phyloP scores from a whole-genome alignment of 441 rosid genomes.

The Aleurites moluccanus region DNA sequence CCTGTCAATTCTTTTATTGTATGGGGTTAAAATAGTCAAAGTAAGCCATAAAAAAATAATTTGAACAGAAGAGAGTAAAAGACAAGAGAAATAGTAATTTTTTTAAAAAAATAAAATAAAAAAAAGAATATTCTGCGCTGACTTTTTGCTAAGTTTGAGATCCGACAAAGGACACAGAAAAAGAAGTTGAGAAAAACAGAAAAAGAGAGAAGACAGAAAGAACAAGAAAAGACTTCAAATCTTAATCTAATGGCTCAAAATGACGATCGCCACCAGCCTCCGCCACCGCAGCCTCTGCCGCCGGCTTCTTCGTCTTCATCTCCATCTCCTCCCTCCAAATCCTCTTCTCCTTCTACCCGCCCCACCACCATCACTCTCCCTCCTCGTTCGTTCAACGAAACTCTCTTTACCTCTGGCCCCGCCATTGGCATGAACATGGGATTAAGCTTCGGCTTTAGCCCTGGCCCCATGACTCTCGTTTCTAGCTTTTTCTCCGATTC shows the following conservation, averaged over 20 bases:
- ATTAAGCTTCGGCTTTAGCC: slow-evolving; percentile 58
- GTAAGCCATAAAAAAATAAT: too few species aligned
- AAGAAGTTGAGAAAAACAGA: not conserved
- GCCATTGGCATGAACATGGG: not conserved
- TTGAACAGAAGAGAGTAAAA: too few species aligned
- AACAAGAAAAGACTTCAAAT: not conserved
- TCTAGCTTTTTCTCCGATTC: slow-evolving; percentile 68
- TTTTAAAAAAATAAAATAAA: too few species aligned
- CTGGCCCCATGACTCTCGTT: slow-evolving; percentile 93
- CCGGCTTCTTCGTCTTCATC: slow-evolving; percentile 29
- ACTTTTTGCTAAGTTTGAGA: slow-evolving; percentile 23
- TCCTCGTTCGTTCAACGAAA: slow-evolving; percentile 55
- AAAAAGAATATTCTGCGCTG: too few species aligned
- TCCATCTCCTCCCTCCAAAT: slow-evolving; percentile 22
- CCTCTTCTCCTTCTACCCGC: slow-evolving; percentile 37
- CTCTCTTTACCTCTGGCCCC: slow-evolving; percentile 41
- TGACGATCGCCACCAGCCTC: not conserved
- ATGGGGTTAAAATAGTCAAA: too few species aligned
- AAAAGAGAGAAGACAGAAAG: not conserved
- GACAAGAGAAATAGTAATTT: not conserved
- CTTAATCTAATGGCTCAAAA: slow-evolving; percentile 23
- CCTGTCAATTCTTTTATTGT: too few species aligned
- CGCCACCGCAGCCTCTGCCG: not conserved
- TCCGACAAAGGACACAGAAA: slow-evolving; percentile 2
- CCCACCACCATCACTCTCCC: slow-evolving; percentile 69